Evolutionary conservation across 2,329 filamentous ascomycete species (phyloP).

Genomic region (Cladosporium velox): DNA sequence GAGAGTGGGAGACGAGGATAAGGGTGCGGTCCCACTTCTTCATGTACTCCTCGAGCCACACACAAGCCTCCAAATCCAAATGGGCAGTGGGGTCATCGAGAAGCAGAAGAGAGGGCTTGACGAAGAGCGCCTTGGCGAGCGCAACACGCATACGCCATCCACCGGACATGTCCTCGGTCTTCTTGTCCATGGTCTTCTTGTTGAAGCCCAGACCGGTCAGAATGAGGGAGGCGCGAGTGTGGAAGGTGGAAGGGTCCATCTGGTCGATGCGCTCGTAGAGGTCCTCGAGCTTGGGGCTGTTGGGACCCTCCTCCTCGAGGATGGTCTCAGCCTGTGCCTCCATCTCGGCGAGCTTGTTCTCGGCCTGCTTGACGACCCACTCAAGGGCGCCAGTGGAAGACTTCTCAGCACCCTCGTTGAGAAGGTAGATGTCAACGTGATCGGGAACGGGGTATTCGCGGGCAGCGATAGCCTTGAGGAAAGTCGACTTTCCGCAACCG

Average conservation of each 20-base stretch:
- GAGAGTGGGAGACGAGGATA: conserved; percentile 93
- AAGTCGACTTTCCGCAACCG: conserved; percentile 98
- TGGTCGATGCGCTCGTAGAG: conserved; percentile 99
- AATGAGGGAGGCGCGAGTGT: conserved; percentile 93
- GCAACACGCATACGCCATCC: conserved; percentile 99
- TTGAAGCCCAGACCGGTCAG: conserved; percentile 99
- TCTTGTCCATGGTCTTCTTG: conserved; percentile 96
- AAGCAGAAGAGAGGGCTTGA: conserved; percentile 92
- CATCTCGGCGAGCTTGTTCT: conserved; percentile 86
- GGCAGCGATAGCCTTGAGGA: conserved; percentile 89
- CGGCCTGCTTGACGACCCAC: conserved; percentile 94
- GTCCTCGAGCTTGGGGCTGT: conserved; percentile 86
- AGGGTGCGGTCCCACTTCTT: conserved; percentile 99
- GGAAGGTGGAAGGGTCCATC: conserved; percentile 98
- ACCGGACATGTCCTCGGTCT: conserved; percentile 99
- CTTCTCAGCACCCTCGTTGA: conserved; percentile 94
- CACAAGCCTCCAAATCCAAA: conserved; percentile 98
- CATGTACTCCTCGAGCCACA: conserved; percentile 99
- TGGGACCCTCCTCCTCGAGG: conserved; percentile 87
- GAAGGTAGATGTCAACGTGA: conserved; percentile 95
- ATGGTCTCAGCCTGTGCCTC: conserved; percentile 88
- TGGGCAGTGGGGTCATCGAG: conserved; percentile 98
- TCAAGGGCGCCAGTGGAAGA: conserved; percentile 88
- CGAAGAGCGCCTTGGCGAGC: conserved; percentile 94
- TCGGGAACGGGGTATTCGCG: conserved; percentile 96